phyloP scores from a whole-genome alignment of 768 basidiomycete species.

The Coprinopsis cinerea region DNA sequence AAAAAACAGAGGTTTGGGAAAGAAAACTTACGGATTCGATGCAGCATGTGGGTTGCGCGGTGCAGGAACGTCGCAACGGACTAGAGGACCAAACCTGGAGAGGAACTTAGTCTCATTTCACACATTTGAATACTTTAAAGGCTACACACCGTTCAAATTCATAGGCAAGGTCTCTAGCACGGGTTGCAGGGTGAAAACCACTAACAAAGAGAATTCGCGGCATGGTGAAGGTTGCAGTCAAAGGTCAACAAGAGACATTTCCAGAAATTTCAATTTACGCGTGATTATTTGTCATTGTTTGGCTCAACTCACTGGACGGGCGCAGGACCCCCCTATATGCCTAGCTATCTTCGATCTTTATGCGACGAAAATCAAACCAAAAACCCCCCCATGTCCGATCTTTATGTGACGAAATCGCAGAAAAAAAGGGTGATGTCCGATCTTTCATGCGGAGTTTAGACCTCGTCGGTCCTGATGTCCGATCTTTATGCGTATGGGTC shows the following conservation, averaged over 20 bases:
- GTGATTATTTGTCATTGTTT: too few species aligned
- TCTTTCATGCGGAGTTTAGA: too few species aligned
- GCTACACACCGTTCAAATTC: slow-evolving; percentile 76
- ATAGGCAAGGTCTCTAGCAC: slow-evolving; percentile 77
- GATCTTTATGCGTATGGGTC: too few species aligned
- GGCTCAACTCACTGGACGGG: too few species aligned
- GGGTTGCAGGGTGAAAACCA: slow-evolving; percentile 78
- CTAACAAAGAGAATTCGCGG: slow-evolving; percentile 84
- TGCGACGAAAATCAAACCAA: neutral
- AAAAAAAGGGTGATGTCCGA: neutral
- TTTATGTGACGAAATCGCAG: neutral
- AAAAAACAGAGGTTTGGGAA: slow-evolving; percentile 14
- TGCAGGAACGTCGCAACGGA: slow-evolving; percentile 88
- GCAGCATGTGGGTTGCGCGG: slow-evolving; percentile 71
- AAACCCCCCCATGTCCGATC: neutral
- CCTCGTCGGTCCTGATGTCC: too few species aligned
- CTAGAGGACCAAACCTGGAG: slow-evolving; percentile 68
- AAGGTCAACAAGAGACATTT: too few species aligned
- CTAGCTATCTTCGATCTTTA: too few species aligned
- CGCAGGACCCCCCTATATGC: too few species aligned
- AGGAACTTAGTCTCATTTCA: slow-evolving; percentile 5
- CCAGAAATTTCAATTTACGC: too few species aligned
- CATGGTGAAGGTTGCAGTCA: slow-evolving; percentile 24
- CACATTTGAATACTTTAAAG: too few species aligned
- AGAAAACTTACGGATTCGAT: slow-evolving; percentile 74